These are phyloP conservation scores for Chlorella sp. DNA, from an alignment of 139 green algal genomes.

Conservation along the genomic window DNA sequence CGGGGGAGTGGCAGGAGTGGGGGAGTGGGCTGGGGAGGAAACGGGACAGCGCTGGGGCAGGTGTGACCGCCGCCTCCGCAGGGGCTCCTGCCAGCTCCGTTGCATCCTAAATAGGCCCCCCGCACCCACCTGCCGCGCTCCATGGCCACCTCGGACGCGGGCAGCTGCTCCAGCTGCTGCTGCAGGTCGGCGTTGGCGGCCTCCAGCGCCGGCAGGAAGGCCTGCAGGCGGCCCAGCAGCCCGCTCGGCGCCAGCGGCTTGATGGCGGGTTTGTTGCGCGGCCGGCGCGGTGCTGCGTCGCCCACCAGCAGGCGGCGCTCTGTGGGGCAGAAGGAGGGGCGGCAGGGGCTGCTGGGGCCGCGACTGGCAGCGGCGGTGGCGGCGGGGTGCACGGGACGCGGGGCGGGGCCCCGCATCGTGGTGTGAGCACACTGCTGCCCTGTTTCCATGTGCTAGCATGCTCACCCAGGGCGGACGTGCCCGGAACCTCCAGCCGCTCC, in stretches of 20 bases:
- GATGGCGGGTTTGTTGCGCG: conserved; percentile 19
- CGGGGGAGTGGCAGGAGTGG: background rate
- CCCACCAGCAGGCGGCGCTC: conserved; percentile 27
- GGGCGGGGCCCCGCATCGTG: no score
- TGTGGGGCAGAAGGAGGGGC: background rate
- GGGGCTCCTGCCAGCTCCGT: background rate
- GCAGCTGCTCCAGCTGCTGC: conserved; percentile 12
- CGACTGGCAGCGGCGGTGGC: no score
- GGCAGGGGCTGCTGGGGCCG: no score
- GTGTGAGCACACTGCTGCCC: no score
- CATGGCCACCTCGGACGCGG: conserved; percentile 11
- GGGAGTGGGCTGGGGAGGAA: no score
- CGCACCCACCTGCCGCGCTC: conserved; percentile 29
- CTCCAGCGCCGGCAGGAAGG: conserved; percentile 51
- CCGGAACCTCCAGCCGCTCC: conserved; percentile 26
- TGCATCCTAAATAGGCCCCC: background rate
- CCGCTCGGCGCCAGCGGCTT: conserved; percentile 15
- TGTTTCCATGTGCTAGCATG: background rate
- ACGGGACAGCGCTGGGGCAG: no score
- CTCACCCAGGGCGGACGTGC: conserved; percentile 2
- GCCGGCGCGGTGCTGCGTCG: background rate
- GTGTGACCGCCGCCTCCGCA: no score
- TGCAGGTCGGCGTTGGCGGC: conserved; percentile 43
- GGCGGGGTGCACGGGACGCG: background rate
- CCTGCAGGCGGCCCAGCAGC: conserved; percentile 47